A percentile compares a stretch with the other conserved stretches of the same genome.
These are phyloP conservation scores for Rhodotorula sp. DNA, from an alignment of 1,284 basidiomycete genomes.

Conservation along the genomic window DNA sequence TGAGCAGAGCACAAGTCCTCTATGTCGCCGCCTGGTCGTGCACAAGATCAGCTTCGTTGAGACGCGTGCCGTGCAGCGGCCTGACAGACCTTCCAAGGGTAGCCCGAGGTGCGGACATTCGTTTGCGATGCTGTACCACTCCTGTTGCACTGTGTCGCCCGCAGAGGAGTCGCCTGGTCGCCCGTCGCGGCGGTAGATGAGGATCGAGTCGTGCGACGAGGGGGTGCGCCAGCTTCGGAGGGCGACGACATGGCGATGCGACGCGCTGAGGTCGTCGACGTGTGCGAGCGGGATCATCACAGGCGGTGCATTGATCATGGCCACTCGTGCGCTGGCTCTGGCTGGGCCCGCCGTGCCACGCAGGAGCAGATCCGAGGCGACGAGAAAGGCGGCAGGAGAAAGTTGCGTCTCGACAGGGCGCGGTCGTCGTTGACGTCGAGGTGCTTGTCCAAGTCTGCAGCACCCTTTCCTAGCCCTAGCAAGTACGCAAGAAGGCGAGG, in stretches of 20 bases:
- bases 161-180: neutral
- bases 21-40: slow-evolving; percentile 27
- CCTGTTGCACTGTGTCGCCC: neutral
- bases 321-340: neutral
- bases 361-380: too few species aligned
- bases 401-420: too few species aligned
- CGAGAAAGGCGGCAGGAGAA: too few species aligned
- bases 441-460: too few species aligned
- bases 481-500: too few species aligned
- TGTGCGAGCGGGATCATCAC: neutral
- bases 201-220: slow-evolving; percentile 3
- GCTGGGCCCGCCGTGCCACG: neutral
- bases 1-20: slow-evolving; percentile 22
- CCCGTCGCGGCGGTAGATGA: slow-evolving; percentile 22
- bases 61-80: too few species aligned
- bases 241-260: slow-evolving; percentile 22
- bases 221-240: slow-evolving; percentile 10
- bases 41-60: neutral
- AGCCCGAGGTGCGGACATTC: slow-evolving; percentile 35
- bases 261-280: neutral
- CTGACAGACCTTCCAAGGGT: slow-evolving; percentile 20
- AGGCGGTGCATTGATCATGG: neutral
- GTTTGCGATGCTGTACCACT: slow-evolving; percentile 24
- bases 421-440: too few species aligned
- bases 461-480: too few species aligned